phyloP scores from a whole-genome alignment of 805 yeast genomes.

The Ogataea pignaliae region DNA sequence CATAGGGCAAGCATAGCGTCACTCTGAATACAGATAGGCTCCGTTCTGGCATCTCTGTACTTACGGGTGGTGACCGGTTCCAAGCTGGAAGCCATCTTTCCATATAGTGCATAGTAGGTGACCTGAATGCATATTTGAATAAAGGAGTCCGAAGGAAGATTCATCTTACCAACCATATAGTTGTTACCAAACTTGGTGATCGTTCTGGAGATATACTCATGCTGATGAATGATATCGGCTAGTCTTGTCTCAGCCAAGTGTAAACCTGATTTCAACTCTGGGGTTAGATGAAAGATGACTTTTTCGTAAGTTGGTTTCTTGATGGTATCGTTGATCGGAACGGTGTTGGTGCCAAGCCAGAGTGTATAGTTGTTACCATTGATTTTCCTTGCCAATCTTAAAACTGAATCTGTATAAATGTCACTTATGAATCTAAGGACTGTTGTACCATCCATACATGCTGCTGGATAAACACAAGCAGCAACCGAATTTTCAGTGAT shows the following conservation, averaged over 20 bases:
- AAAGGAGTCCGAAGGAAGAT: constrained; percentile 45
- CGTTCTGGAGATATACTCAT: constrained; percentile 42
- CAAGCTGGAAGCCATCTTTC: constrained; percentile 35
- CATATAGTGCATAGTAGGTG: constrained; percentile 52
- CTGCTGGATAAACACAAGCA: constrained; percentile 56
- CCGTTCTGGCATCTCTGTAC: constrained; percentile 66
- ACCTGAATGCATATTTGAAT: constrained; percentile 50
- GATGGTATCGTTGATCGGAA: constrained; percentile 26
- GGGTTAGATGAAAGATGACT: constrained; percentile 36
- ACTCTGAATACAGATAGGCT: constrained; percentile 61
- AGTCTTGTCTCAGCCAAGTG: constrained; percentile 56
- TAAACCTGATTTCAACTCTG: constrained; percentile 43
- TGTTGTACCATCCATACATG: constrained; percentile 55
- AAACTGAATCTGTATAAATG: constrained; percentile 52
- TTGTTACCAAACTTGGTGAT: constrained; percentile 28
- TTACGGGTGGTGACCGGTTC: constrained; percentile 62
- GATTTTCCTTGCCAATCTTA: constrained; percentile 53
- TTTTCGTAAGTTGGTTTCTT: constrained; percentile 33
- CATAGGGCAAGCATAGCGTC: constrained; percentile 47
- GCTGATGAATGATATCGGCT: constrained; percentile 55
- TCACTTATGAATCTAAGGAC: constrained; percentile 54
- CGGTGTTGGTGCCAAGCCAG: constrained; percentile 41
- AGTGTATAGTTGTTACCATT: constrained; percentile 53
- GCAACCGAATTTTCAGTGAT: constrained; percentile 54
- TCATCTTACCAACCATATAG: constrained; percentile 35